These are phyloP conservation scores for Stemphylium vesicarium DNA, from an alignment of 2,329 filamentous ascomycete species.

Conservation along the genomic window DNA sequence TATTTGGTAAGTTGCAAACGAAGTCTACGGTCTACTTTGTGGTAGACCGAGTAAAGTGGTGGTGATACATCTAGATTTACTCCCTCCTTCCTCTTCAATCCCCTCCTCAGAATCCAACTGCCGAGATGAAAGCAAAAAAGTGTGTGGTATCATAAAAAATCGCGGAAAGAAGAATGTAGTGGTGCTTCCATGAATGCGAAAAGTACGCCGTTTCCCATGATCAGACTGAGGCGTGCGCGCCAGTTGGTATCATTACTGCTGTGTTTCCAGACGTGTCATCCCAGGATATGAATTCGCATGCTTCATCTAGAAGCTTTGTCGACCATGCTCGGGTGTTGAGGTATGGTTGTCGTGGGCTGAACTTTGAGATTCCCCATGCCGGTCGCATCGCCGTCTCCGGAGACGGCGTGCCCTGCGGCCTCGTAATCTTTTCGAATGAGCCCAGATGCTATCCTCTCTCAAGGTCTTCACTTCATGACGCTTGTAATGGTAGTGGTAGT, in stretches of 20 bases:
- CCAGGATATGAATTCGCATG: not conserved
- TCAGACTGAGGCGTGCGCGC: not conserved
- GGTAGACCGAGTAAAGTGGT: not conserved
- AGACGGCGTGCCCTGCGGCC: conserved; percentile 1
- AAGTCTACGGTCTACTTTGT: not conserved
- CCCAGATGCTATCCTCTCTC: not conserved
- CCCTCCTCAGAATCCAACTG: not conserved
- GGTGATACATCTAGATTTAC: not conserved
- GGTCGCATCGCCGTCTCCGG: not conserved
- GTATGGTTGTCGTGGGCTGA: not conserved
- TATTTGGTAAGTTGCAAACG: not conserved
- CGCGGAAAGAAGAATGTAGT: not conserved
- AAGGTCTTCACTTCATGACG: conserved; percentile 17
- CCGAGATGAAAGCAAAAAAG: not conserved
- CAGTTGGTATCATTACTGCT: conserved; percentile 3
- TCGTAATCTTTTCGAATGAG: not conserved
- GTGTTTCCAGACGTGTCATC: not conserved
- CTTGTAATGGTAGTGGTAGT: conserved; percentile 47
- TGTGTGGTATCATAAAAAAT: conserved; percentile 24
- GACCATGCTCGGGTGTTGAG: not conserved
- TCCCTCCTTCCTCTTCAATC: not conserved
- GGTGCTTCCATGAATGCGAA: not conserved
- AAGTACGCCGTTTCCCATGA: not conserved
- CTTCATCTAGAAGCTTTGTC: conserved; percentile 2
- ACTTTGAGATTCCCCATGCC: not conserved